phyloP scores from a whole-genome alignment of 2,329 filamentous ascomycete genomes.

The Cytospora paraplurivora region DNA sequence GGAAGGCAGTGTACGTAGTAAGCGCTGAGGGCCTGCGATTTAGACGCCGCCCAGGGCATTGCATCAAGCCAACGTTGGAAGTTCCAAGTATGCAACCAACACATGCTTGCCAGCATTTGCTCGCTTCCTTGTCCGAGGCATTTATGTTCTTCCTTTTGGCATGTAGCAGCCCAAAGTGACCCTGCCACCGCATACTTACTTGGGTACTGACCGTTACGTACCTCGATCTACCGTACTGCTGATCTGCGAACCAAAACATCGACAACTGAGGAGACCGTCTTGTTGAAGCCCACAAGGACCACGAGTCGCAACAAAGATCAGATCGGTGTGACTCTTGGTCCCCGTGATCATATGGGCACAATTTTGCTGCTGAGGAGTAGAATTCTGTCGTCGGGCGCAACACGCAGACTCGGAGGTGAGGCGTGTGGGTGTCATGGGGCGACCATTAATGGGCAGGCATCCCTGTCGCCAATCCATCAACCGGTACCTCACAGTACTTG shows the following conservation, averaged over 20 bases:
- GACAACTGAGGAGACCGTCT: neutral
- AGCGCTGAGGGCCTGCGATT: neutral
- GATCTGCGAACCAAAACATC: neutral
- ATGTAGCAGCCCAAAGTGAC: constrained; percentile 1
- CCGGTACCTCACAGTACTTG: constrained; percentile 16
- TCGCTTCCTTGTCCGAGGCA: neutral
- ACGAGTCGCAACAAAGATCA: neutral
- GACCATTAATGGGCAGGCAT: constrained; percentile 16
- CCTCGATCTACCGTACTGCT: neutral
- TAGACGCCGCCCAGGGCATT: neutral
- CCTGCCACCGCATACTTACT: neutral
- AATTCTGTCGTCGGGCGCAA: constrained; percentile 1
- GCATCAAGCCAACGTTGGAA: neutral
- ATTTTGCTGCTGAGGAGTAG: neutral
- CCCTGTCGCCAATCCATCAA: constrained; percentile 10
- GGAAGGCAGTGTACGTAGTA: neutral
- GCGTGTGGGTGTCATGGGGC: constrained; percentile 25
- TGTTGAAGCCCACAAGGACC: neutral
- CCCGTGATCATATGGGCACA: neutral
- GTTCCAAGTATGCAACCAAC: neutral
- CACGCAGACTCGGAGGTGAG: constrained; percentile 13
- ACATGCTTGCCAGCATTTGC: neutral
- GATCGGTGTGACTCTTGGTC: neutral
- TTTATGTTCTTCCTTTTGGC: neutral
- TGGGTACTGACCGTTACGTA: neutral